Conservation (phyloP, 768 basidiomycete species). For the Pisolithus orientalis region DNA sequence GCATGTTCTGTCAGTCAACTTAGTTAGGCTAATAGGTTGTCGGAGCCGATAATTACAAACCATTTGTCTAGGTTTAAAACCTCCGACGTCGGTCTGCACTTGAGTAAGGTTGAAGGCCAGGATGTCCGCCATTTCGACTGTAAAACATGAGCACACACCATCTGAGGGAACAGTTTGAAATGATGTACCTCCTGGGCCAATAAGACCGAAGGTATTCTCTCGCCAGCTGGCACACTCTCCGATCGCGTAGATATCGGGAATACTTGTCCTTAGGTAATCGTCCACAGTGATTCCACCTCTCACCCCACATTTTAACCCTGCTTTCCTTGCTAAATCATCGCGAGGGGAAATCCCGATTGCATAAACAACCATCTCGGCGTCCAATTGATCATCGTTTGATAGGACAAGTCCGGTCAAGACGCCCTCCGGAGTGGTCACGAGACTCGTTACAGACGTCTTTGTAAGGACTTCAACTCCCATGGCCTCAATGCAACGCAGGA, state of each 20-base stretch:
- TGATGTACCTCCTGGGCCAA: constrained; percentile 55
- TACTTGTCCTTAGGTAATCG: constrained; percentile 51
- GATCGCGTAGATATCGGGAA: constrained; percentile 59
- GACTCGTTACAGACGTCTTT: constrained; percentile 30
- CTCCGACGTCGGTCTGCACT: constrained; percentile 35
- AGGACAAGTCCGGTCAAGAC: constrained; percentile 45
- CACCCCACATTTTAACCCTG: constrained; percentile 44
- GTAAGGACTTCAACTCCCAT: constrained; percentile 55
- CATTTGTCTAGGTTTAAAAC: constrained; percentile 40
- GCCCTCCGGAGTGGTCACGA: constrained; percentile 32
- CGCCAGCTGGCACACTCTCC: constrained; percentile 73
- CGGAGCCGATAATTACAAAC: constrained; percentile 9
- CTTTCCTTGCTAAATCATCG: constrained; percentile 53
- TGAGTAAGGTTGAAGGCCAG: constrained; percentile 67
- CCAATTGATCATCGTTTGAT: constrained; percentile 38
- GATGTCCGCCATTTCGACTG: constrained; percentile 69
- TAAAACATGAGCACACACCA: background rate
- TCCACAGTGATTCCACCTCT: constrained; percentile 55
- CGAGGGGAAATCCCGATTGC: constrained; percentile 68
- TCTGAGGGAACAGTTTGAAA: background rate
- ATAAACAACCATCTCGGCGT: constrained; percentile 53
- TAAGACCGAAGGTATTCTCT: constrained; percentile 64
- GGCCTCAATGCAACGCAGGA: constrained; percentile 50
- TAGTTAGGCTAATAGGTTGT: background rate
- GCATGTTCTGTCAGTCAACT: constrained; percentile 36